Percentiles rank a stretch among this genome's conserved stretches.
Conservation (phyloP, 2,329 filamentous ascomycete genomes). For the Exserohilum turcica region DNA sequence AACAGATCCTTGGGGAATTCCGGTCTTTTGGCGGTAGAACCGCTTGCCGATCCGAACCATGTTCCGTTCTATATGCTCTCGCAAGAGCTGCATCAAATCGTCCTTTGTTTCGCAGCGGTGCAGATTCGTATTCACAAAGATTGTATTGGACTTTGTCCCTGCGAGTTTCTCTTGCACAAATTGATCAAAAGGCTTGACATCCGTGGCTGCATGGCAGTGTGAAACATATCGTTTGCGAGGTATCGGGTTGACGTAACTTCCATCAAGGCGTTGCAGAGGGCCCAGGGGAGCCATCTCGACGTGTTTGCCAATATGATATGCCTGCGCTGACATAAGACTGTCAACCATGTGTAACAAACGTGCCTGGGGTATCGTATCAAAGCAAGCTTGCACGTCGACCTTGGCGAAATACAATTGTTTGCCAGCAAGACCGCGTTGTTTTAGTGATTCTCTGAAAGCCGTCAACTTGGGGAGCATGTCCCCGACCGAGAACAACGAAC, state of each 20-base stretch:
- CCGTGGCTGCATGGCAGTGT: constrained; percentile 41
- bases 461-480: constrained; percentile 79
- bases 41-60: constrained; percentile 87
- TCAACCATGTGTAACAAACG: constrained; percentile 71
- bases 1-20: constrained; percentile 92
- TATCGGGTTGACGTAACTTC: constrained; percentile 37
- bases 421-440: constrained; percentile 38
- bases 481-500: constrained; percentile 78
- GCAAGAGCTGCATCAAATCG: constrained; percentile 70
- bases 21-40: constrained; percentile 82
- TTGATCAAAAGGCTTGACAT: constrained; percentile 40
- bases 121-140: constrained; percentile 75
- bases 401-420: constrained; percentile 81
- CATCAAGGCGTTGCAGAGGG: constrained; percentile 40
- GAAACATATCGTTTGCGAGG: constrained; percentile 50
- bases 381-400: constrained; percentile 87
- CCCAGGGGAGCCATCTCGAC: constrained; percentile 67
- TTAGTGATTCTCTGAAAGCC: constrained; percentile 64
- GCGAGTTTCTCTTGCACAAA: constrained; percentile 39
- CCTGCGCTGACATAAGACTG: constrained; percentile 59
- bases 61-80: constrained; percentile 82
- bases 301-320: constrained; percentile 76
- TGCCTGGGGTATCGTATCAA: constrained; percentile 90
- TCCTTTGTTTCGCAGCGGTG: constrained; percentile 62
- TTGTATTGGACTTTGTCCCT: constrained; percentile 60